Percentiles rank a stretch among this genome's conserved stretches.
These are phyloP conservation scores for Chrysanthemum lavandulifolium DNA, from an alignment of 129 eudicot genomes.

Conservation along the genomic window DNA sequence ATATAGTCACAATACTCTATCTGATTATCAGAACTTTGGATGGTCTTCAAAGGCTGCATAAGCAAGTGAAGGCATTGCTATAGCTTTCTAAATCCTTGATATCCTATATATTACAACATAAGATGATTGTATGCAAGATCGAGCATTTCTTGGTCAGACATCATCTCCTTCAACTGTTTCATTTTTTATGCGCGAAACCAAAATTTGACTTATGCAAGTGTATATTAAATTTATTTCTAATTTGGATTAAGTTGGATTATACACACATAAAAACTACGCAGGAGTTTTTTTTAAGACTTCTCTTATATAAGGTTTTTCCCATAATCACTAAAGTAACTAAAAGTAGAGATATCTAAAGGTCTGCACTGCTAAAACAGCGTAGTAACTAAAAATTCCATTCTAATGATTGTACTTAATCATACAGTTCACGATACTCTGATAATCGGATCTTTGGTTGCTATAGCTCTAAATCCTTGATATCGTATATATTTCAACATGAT, in stretches of 20 bases:
- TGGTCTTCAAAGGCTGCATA: too few species aligned
- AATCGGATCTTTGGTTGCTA: not conserved
- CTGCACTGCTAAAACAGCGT: conserved; percentile 9
- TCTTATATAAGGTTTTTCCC: not conserved
- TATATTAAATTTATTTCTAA: too few species aligned
- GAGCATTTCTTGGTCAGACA: conserved; percentile 11
- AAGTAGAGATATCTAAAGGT: conserved; percentile 14
- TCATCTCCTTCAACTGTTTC: not conserved
- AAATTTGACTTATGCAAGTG: not conserved
- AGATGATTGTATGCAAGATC: conserved; percentile 6
- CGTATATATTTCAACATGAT: conserved; percentile 2
- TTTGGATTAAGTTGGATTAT: too few species aligned
- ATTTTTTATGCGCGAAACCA: not conserved
- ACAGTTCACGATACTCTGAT: too few species aligned
- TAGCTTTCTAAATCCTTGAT: conserved; percentile 2
- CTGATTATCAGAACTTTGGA: not conserved
- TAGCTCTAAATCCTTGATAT: conserved; percentile 1
- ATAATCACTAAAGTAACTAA: not conserved
- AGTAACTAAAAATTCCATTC: not conserved
- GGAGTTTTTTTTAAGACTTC: too few species aligned
- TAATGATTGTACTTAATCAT: too few species aligned
- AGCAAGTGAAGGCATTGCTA: not conserved
- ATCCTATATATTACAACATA: conserved; percentile 2
- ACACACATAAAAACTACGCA: too few species aligned
- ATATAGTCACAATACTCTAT: not conserved